Percentiles rank a stretch among this genome's conserved stretches.
Evolutionary conservation across 2,329 filamentous ascomycete genomes (phyloP).

Genomic region (Polychaeton citri): DNA sequence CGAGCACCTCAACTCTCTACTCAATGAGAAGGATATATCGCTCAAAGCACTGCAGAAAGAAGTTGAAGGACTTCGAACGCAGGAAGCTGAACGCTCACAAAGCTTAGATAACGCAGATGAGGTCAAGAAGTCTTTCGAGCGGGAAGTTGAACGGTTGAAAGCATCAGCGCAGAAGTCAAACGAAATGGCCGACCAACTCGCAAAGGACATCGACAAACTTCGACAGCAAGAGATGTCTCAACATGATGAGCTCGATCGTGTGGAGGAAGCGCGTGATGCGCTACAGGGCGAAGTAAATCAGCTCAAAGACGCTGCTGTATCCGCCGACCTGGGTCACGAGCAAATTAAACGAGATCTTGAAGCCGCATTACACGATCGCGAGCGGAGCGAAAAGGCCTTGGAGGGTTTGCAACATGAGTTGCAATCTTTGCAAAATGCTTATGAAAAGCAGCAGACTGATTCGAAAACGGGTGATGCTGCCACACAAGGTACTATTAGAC

Average conservation of each 20-base stretch:
- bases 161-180: background rate
- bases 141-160: background rate
- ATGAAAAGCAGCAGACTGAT: background rate
- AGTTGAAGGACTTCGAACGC: background rate
- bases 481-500: background rate
- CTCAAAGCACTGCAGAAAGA: background rate
- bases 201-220: slow-evolving; percentile 1
- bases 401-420: background rate
- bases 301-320: background rate
- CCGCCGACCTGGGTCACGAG: background rate
- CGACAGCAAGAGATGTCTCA: background rate
- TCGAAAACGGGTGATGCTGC: background rate
- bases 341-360: background rate
- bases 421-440: background rate
- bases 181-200: background rate
- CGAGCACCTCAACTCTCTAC: slow-evolving; percentile 3
- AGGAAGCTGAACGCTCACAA: background rate
- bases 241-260: background rate
- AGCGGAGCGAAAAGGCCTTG: background rate
- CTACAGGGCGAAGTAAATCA: slow-evolving; percentile 2
- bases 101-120: background rate
- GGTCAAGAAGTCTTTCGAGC: background rate
- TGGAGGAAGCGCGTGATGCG: background rate
- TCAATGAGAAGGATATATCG: background rate
- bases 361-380: background rate